These are phyloP conservation scores for Candida namnaoensis DNA, from an alignment of 805 yeast genomes.

Conservation along the genomic window DNA sequence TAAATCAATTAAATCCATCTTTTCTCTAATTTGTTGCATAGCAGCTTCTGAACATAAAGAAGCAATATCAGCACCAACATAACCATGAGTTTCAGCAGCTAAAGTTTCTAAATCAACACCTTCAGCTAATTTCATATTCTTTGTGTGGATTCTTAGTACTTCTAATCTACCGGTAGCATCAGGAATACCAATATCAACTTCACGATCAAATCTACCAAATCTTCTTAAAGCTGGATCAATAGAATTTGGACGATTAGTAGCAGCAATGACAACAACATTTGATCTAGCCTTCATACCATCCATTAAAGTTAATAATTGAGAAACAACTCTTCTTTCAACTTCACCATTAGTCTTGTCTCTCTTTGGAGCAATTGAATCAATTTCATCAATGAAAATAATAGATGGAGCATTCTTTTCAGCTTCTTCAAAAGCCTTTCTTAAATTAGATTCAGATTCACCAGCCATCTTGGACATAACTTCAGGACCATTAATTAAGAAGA, in stretches of 20 bases:
- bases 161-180: conserved; percentile 98
- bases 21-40: conserved; percentile 99
- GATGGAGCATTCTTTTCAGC: conserved; percentile 99
- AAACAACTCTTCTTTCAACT: conserved; percentile 98
- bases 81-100: conserved; percentile 98
- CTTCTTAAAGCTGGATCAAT: conserved; percentile 77
- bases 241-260: conserved; percentile 74
- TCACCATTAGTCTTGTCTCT: conserved; percentile 99
- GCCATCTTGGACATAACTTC: conserved; percentile 99
- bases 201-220: conserved; percentile 88
- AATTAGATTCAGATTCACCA: conserved; percentile 95
- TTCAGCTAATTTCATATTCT: conserved; percentile 93
- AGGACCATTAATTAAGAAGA: conserved; percentile 96
- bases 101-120: conserved; percentile 94
- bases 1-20: conserved; percentile 94
- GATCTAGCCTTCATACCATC: conserved; percentile 99
- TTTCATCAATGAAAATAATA: conserved; percentile 95
- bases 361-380: conserved; percentile 98
- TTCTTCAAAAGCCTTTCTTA: conserved; percentile 97
- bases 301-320: conserved; percentile 95
- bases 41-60: conserved; percentile 99
- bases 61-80: conserved; percentile 98
- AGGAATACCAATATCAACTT: conserved; percentile 89
- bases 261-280: conserved; percentile 96
- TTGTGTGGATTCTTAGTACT: conserved; percentile 94